Base-by-base conservation (phyloP, 306 rosid species). In the Crotalaria pallida region DNA sequence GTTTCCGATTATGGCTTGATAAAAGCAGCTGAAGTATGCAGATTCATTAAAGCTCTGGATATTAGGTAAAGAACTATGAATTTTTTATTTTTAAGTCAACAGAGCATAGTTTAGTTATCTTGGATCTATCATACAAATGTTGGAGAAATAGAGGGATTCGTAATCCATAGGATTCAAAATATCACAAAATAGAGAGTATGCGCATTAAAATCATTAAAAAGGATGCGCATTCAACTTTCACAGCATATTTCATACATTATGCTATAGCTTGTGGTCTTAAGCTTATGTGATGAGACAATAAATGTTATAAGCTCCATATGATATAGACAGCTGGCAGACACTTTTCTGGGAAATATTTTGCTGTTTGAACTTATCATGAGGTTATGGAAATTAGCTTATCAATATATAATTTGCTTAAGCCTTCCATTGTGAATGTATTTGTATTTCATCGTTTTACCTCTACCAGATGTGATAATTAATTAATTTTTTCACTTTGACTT, bases 1-100 rank as follows among this genome's bases (percentile, higher is more conserved):
- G 92, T 90, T 77, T 85, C 97, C 4, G 96, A 94, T 80, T 60
- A 61, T 75, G 95, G 96, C 50, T 78, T 94, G 82, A 76, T 31
- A 17, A 81, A 88, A 84, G 89, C 79, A 55, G 84, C 87, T 63
- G 83, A 87, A 80, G 75, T 72, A 29, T 90, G 97, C 76, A 83
- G 72, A 66, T 76, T 7, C 58, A 89, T 87, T 57, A 84, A 80
- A 80, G 97, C 95, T 62, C 80, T 87, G 56, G 98, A 90, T 79
- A 87, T 94, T 67, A 85, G 98, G 98, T 94, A 73, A 47, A 73
- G 5, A 71, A 31, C 62, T 58, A 21, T 49, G 61, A 19, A 6
- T 47, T 4, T 24, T 5, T 3, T 16, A 23, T 58, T 52, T 15
- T 7, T 15, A 22, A 19, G 69, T 63, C 5, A 36, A 21, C 17